phyloP scores from a whole-genome alignment of 2,329 filamentous ascomycete species.

The Colletotrichum sp. region DNA sequence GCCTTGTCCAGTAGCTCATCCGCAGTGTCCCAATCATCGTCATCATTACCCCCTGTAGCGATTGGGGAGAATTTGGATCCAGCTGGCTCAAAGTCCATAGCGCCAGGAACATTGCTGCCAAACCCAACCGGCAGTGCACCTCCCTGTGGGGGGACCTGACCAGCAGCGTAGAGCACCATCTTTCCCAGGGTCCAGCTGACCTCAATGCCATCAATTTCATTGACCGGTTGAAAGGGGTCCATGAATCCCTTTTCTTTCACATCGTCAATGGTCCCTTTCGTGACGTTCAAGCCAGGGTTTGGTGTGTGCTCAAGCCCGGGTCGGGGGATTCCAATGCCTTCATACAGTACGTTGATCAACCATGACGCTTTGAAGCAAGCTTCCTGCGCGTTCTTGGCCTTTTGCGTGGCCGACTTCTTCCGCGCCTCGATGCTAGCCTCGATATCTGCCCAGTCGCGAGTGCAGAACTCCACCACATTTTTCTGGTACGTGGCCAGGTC shows the following conservation, averaged over 20 bases:
- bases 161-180: conserved; percentile 93
- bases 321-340: conserved; percentile 92
- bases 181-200: conserved; percentile 98
- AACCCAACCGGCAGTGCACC: conserved; percentile 81
- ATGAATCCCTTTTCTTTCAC: conserved; percentile 78
- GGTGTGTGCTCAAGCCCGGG: conserved; percentile 74
- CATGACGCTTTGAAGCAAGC: conserved; percentile 98
- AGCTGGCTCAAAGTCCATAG: conserved; percentile 84
- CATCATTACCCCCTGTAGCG: conserved; percentile 36
- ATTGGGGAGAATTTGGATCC: conserved; percentile 57
- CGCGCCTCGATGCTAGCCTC: conserved; percentile 66
- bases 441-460: conserved; percentile 81
- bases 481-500: conserved; percentile 90
- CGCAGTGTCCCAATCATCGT: conserved; percentile 58
- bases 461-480: conserved; percentile 85
- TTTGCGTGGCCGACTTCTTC: conserved; percentile 78
- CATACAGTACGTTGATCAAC: conserved; percentile 95
- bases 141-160: conserved; percentile 75
- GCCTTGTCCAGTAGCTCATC: conserved; percentile 69
- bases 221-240: conserved; percentile 88
- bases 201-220: conserved; percentile 90
- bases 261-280: conserved; percentile 70
- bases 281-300: conserved; percentile 67
- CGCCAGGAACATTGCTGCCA: conserved; percentile 76
- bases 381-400: conserved; percentile 79